A percentile compares a stretch with the other conserved stretches of the same genome.
Conservation (phyloP, 2,329 filamentous ascomycete species). For the Claviceps purpurea region DNA sequence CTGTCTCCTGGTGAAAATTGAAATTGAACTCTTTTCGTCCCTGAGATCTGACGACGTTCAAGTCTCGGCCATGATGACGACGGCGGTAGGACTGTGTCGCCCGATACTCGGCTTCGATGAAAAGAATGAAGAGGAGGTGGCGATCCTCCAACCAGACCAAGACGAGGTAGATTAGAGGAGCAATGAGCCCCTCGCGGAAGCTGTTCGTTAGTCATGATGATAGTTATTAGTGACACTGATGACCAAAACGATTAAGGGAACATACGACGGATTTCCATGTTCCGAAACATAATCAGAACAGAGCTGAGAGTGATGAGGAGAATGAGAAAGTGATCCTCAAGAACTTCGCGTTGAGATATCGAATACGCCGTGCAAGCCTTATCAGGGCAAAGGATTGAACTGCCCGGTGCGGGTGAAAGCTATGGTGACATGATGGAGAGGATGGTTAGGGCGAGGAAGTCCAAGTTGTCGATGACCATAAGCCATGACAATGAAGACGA, state of each 20-base stretch:
- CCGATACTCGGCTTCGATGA: slow-evolving; percentile 2
- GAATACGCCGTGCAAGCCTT: slow-evolving; percentile 10
- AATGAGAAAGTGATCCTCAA: slow-evolving; percentile 8
- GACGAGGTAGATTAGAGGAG: not conserved
- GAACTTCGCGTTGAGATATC: slow-evolving; percentile 11
- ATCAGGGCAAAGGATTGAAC: slow-evolving; percentile 4
- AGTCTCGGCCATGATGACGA: not conserved
- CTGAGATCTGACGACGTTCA: slow-evolving; percentile 4
- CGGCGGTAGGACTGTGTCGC: not conserved
- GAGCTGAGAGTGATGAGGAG: slow-evolving; percentile 3
- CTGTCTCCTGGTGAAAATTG: not conserved
- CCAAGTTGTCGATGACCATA: slow-evolving; percentile 10
- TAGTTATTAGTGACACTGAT: too few relatives aligned
- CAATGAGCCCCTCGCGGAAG: not conserved
- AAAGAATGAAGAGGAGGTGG: not conserved
- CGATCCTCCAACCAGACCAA: not conserved
- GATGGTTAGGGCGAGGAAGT: slow-evolving; percentile 11
- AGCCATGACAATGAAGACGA: slow-evolving; percentile 5
- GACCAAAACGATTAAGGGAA: not conserved
- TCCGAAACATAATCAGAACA: slow-evolving; percentile 4
- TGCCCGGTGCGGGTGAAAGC: slow-evolving; percentile 9
- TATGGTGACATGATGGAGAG: slow-evolving; percentile 8
- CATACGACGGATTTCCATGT: not conserved
- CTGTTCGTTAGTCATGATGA: slow-evolving; percentile 2
- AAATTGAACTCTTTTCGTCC: slow-evolving; percentile 1